phyloP scores from a whole-genome alignment of 2,329 filamentous ascomycete genomes.

The Aspergillus neoniger region DNA sequence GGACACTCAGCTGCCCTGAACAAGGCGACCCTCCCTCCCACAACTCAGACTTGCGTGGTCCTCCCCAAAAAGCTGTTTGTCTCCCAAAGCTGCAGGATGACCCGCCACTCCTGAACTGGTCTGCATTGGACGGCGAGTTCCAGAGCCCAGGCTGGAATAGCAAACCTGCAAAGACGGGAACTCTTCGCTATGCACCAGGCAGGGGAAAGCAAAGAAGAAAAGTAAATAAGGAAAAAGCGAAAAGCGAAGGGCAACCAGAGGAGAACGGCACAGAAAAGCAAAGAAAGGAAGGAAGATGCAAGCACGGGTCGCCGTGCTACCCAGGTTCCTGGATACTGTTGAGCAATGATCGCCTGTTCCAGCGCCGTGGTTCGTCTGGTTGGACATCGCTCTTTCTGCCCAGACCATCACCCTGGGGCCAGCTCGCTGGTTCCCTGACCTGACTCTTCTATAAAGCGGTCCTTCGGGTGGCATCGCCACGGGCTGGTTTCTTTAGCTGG shows the following conservation, averaged over 20 bases:
- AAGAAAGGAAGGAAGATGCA: background rate
- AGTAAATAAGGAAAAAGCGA: slow-evolving; percentile 7
- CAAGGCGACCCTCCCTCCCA: slow-evolving; percentile 9
- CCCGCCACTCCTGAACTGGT: slow-evolving; percentile 34
- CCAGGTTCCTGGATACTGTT: slow-evolving; percentile 16
- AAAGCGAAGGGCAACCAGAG: background rate
- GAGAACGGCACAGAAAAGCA: slow-evolving; percentile 5
- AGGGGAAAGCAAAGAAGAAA: slow-evolving; percentile 1
- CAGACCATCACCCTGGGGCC: slow-evolving; percentile 7
- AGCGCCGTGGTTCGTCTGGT: slow-evolving; percentile 19
- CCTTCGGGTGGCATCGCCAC: slow-evolving; percentile 4
- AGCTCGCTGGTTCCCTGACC: background rate
- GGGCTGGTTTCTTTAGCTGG: background rate
- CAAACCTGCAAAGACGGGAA: background rate
- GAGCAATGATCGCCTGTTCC: slow-evolving; percentile 16
- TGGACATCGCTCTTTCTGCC: slow-evolving; percentile 10
- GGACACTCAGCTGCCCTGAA: slow-evolving; percentile 17
- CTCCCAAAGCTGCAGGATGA: slow-evolving; percentile 29
- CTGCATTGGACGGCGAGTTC: slow-evolving; percentile 16
- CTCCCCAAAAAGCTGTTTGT: slow-evolving; percentile 26
- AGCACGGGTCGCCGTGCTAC: slow-evolving; percentile 3
- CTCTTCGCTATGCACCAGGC: background rate
- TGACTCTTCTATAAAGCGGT: slow-evolving; percentile 4
- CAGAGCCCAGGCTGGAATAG: background rate
- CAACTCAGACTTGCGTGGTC: slow-evolving; percentile 14